Base-by-base conservation (phyloP, 2,329 filamentous ascomycete species). In the Ampelomyces quisqualis region DNA sequence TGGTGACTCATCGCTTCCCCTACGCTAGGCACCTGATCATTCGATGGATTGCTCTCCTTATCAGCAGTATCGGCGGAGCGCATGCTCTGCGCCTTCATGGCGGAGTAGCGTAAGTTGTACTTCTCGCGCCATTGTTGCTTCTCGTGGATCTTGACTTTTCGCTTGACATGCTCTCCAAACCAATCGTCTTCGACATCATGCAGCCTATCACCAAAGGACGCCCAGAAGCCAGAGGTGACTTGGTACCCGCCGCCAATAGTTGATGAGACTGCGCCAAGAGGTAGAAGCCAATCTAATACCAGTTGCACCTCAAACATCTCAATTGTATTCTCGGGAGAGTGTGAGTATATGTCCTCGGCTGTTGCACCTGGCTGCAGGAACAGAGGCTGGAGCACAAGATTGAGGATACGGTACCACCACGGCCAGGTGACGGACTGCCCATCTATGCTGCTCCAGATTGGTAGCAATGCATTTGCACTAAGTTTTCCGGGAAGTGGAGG, bases 371-470 rank as follows among this genome's bases (percentile, higher is more conserved):
- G 79, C 41, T 84, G 74, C 13, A 79, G 81, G 1, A 83, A 80
- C 22, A 86, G 66, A 20, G 78, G 71, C 46, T 86, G 81, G 22
- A 82, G 70, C 2, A 88, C 74, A 4, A 81, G 77, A 4, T 79
- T 76, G 4, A 88, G 62, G 8, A 85, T 74, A 48, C 81, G 77
- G 38, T 78, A 75, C 84, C 86, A 90, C 39, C 82, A 76, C 0
- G 71, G 67, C n/a, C 63, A 65, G 11, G 51, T 64, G 45, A 87
- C 76, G 1, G 79, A 55, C 5, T 76, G 70, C 6, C 79, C 82
- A 45, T 85, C 80, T 45, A 90, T 81, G 61, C 85, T 83, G 37
- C 81, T 78, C 86, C 86, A 90, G 37, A 88, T 76, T 0, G 86
- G 86, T 3, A 88, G 60, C 3, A 69, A 70, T 28, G 79, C 77